Evolutionary conservation across 441 rosid genomes (phyloP), one percentile per base, ranked within the genome.

Genomic region (Gossypium trilobum): DNA sequence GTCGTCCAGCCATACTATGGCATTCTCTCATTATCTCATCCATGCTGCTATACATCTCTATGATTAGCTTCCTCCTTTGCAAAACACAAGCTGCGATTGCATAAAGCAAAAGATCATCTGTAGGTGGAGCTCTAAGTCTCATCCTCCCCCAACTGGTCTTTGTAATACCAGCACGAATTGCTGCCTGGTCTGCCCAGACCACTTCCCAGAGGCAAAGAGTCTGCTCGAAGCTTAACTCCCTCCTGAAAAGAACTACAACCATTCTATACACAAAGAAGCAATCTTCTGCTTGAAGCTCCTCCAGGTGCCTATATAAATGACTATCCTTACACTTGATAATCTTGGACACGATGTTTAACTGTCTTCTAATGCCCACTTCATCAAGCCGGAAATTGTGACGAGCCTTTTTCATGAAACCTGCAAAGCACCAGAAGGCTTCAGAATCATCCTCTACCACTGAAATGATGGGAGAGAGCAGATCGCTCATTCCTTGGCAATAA

Each of bases 101-200:
- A 5, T 89, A 92, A 0, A 92, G 96, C 87, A 92, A 75, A 78
- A 92, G 78, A 81, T 92, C 98, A 31, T 92, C 95, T 0, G 89
- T 88, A 0, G 98, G 98, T 3, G 98, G 98, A 48, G 97, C 96
- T 73, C 93, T 77, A 46, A 83, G 76, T 80, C 95, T 79, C 75
- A 90, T 85, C 79, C 90, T 89, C 27, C 96, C 88, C 91, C 95
- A 84, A 1, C 91, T 82, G 2, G 95, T 85, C 74, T 82, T 88
- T 2, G 86, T 90, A 3, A 91, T 85, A 71, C 97, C 95, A 0
- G 88, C 90, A 51, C 91, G 81, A 68, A 91, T 85, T 0, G 97
- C 98, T 0, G 92, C 95, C 79, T 93, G 98, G 69, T 93, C 98
- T 1, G 98, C 97, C 98, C 98, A 93, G 86, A 91, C 86, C 51